phyloP scores from a whole-genome alignment of 2,329 filamentous ascomycete genomes.

The Ophiostoma populinum region DNA sequence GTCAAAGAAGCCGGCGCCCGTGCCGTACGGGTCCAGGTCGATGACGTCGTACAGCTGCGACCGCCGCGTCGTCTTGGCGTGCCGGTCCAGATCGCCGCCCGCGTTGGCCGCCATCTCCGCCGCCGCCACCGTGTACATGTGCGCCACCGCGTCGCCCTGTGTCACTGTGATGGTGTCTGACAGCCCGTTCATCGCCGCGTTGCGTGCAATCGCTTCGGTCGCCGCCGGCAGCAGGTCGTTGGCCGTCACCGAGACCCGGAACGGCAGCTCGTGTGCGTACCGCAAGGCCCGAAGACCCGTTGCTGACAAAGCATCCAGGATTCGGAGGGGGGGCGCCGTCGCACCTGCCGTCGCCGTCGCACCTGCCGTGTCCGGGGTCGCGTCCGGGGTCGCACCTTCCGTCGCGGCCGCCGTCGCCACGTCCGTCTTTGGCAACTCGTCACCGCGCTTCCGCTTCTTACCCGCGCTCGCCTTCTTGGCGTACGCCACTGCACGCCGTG shows the following conservation, averaged over 20 bases:
- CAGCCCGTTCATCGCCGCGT: constrained; percentile 69
- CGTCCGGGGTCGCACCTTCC: constrained; percentile 1
- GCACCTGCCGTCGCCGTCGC: not conserved
- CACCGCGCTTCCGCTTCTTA: constrained; percentile 23
- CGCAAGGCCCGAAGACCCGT: constrained; percentile 81
- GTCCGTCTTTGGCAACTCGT: constrained; percentile 9
- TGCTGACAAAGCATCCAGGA: constrained; percentile 86
- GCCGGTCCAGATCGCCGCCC: not conserved
- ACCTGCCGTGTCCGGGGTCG: not conserved
- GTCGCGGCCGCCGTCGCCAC: constrained; percentile 3
- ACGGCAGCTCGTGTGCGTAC: constrained; percentile 82
- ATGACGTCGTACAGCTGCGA: constrained; percentile 61
- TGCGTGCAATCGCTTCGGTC: constrained; percentile 64
- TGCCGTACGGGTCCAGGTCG: constrained; percentile 91
- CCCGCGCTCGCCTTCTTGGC: constrained; percentile 34
- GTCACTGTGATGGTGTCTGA: constrained; percentile 53
- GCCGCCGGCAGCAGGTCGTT: constrained; percentile 76
- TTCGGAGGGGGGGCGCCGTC: constrained; percentile 42
- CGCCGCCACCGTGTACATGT: constrained; percentile 68
- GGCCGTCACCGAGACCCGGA: constrained; percentile 63
- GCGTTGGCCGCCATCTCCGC: constrained; percentile 25
- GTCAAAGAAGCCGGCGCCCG: constrained; percentile 82
- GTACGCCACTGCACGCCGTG: constrained; percentile 34
- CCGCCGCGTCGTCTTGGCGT: not conserved
- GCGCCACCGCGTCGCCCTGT: constrained; percentile 67